Base-by-base conservation (phyloP, 306 rosid genomes). In the Castanea crenata region DNA sequence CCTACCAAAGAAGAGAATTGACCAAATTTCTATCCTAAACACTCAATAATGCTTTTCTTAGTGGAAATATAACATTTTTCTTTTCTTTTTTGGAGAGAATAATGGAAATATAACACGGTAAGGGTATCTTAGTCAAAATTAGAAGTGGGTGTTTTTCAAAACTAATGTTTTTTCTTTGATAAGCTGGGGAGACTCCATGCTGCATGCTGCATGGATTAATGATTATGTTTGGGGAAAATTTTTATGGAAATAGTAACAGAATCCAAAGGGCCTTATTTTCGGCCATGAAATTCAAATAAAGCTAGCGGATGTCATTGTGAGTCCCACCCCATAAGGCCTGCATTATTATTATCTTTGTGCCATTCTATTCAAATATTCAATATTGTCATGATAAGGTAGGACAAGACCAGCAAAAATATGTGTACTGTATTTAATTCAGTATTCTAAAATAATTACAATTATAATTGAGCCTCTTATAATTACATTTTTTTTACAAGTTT, bases 171-270 rank as follows among this genome's bases (percentile, higher is more conserved):
- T 78, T 23, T 52, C 67, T 76, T 81, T 81, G 84, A 81, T 81
- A 49, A 72, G 84, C 74, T 32, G 58, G 73, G 49, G 49, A 78
- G 78, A 77, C n/a, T 71, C 58, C 71, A 20, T 11, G 4, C 67
- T 59, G 51, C 72, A 32, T 69, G 68, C 65, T 79, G 21, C 79
- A 74, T 80, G 76, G 78, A 82, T 31, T 71, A 89, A 86, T 92
- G 78, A 90, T 88, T 84, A 76, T 90, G 94, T 81, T 88, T 44
- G 81, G 68, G 77, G 87, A 65, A 77, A 81, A 76, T 70, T 70
- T 73, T 69, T 6, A 29, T 32, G 63, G 27, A 80, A 49, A 81
- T 58, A 67, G 38, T 19, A 61, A 77, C 71, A 85, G 84, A 77
- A 87, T 88, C 83, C 56, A 55, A 68, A 68, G 76, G 79, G 62